Evolutionary conservation across 805 yeast species (phyloP).

Genomic region (Sugiyamaella chiloensis): DNA sequence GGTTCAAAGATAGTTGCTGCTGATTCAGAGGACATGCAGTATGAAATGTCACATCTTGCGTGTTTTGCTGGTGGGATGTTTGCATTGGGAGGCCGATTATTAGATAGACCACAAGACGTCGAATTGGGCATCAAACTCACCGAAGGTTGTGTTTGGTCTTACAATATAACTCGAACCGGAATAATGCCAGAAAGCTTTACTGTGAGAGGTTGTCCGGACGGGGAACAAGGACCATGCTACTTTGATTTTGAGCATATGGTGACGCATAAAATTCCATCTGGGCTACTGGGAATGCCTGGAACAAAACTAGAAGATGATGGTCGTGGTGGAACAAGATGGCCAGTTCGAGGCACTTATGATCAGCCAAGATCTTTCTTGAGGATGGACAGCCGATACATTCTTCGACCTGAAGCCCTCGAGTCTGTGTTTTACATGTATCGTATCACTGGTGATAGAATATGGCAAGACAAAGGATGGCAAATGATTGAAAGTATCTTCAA

Average conservation of each 20-base stretch:
- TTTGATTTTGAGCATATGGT: conserved; percentile 14
- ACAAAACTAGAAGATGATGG: conserved; percentile 6
- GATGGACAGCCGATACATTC: conserved; percentile 39
- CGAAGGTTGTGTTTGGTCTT: conserved; percentile 48
- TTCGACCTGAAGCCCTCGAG: conserved; percentile 62
- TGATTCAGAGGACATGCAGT: conserved; percentile 27
- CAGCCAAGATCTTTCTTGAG: conserved; percentile 21
- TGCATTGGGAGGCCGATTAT: conserved; percentile 45
- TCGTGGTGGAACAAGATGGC: conserved; percentile 25
- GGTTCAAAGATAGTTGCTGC: conserved; percentile 22
- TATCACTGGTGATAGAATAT: conserved; percentile 54
- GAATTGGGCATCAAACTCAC: conserved; percentile 44
- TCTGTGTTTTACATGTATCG: conserved; percentile 57
- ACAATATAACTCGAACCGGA: conserved; percentile 36
- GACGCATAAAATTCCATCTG: neutral
- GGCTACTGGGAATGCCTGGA: conserved; percentile 7
- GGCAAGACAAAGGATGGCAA: conserved; percentile 55
- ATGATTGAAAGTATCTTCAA: conserved; percentile 40
- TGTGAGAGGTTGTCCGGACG: conserved; percentile 29
- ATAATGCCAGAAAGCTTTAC: conserved; percentile 45
- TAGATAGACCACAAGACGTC: conserved; percentile 38
- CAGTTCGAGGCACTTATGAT: conserved; percentile 25
- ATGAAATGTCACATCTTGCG: conserved; percentile 46
- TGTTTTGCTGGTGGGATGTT: conserved; percentile 57
- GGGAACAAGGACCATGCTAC: conserved; percentile 5